Conservation (phyloP, 108 stramenopile genomes). For the Schizochytrium sp. region DNA sequence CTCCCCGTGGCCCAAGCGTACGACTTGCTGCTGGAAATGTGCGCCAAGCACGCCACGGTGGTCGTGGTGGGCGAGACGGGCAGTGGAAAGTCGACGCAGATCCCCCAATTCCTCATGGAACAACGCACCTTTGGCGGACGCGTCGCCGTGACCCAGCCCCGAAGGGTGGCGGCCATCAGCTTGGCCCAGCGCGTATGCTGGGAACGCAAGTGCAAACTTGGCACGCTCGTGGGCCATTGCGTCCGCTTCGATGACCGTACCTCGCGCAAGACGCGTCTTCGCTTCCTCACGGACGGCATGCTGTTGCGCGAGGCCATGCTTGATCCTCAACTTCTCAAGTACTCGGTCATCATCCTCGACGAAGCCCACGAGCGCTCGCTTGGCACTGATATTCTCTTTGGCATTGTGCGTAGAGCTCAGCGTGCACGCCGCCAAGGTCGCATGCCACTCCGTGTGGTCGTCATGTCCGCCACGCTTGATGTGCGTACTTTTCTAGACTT, state of each 20-base stretch:
- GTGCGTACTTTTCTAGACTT: constrained; percentile 71
- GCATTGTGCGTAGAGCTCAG: constrained; percentile 69
- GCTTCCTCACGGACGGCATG: constrained; percentile 94
- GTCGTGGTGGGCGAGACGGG: constrained; percentile 91
- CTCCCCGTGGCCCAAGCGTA: neutral
- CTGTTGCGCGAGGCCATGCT: constrained; percentile 81
- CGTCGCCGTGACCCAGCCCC: constrained; percentile 40
- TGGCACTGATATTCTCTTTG: constrained; percentile 89
- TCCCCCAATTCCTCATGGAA: constrained; percentile 80
- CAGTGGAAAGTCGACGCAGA: constrained; percentile 83
- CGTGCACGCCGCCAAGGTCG: constrained; percentile 29
- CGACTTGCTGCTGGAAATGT: neutral
- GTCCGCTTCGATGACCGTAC: constrained; percentile 90
- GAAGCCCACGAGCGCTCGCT: constrained; percentile 93
- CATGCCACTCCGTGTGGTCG: constrained; percentile 67
- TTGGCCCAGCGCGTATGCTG: constrained; percentile 27
- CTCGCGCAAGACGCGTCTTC: constrained; percentile 56
- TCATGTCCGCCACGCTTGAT: constrained; percentile 95
- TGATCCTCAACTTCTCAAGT: constrained; percentile 66
- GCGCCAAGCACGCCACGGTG: constrained; percentile 60
- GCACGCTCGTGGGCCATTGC: constrained; percentile 65
- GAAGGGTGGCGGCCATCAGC: constrained; percentile 35
- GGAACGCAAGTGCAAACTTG: constrained; percentile 19
- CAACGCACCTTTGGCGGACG: constrained; percentile 17
- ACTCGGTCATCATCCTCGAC: constrained; percentile 80